These are phyloP conservation scores for Aspergillus fumigatiaffinis DNA, from an alignment of 2,329 filamentous ascomycete genomes.

Conservation along the genomic window DNA sequence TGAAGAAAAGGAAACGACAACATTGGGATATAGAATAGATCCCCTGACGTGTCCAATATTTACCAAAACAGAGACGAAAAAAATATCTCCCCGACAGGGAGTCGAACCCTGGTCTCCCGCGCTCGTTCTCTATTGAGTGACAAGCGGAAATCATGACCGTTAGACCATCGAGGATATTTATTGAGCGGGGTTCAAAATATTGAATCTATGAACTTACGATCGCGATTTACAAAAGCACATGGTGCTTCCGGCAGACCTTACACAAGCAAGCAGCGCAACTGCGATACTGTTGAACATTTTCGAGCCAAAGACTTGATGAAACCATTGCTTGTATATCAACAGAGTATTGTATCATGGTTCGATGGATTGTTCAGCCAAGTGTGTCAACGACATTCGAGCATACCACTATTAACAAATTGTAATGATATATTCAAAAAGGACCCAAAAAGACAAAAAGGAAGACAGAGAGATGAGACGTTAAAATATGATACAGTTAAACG, in stretches of 20 bases:
- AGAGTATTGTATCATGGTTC: neutral
- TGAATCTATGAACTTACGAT: fast-evolving
- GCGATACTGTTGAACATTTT: neutral
- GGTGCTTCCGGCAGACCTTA: too few species aligned
- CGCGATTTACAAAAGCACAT: too few species aligned
- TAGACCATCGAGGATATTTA: neutral
- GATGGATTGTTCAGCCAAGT: neutral
- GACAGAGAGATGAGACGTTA: neutral
- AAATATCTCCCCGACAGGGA: too few species aligned
- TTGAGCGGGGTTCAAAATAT: neutral
- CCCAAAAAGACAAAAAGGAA: neutral
- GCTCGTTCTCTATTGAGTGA: too few species aligned
- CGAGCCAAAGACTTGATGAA: too few species aligned
- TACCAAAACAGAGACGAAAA: too few species aligned
- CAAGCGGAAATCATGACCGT: neutral
- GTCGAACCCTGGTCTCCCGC: too few species aligned
- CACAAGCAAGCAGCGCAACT: too few species aligned
- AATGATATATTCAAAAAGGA: neutral
- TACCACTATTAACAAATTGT: neutral
- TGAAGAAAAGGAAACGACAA: too few species aligned
- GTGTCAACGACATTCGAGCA: neutral
- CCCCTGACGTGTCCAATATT: too few species aligned
- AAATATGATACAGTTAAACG: neutral
- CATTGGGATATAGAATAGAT: too few species aligned
- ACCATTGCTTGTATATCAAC: too few species aligned